These are phyloP conservation scores for Candida coquimbonensis DNA, from an alignment of 805 yeast species.

Conservation along the genomic window DNA sequence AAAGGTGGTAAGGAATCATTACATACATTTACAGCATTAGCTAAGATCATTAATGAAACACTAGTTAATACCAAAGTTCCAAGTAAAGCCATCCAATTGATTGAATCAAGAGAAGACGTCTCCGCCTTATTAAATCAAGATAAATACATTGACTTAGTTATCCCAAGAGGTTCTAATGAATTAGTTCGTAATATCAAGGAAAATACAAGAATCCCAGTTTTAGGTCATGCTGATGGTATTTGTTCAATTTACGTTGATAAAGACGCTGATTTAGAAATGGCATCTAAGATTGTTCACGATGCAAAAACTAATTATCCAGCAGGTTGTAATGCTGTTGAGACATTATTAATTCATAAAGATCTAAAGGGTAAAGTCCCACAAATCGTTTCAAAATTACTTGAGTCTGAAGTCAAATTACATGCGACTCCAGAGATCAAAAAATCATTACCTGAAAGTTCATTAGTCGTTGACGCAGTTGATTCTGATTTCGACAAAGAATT, in stretches of 20 bases:
- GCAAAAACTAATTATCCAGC: constrained; percentile 96
- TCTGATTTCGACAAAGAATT: constrained; percentile 81
- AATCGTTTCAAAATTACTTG: constrained; percentile 40
- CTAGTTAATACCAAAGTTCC: constrained; percentile 67
- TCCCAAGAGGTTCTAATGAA: constrained; percentile 96
- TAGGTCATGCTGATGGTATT: constrained; percentile 98
- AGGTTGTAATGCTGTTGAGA: constrained; percentile 97
- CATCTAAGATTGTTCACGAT: constrained; percentile 69
- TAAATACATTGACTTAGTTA: constrained; percentile 84
- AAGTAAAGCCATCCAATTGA: constrained; percentile 71
- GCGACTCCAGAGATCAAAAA: constrained; percentile 44
- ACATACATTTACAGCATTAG: constrained; percentile 77
- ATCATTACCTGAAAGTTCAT: constrained; percentile 20
- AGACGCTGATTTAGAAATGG: constrained; percentile 71
- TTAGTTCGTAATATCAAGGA: constrained; percentile 81
- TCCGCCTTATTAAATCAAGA: constrained; percentile 80
- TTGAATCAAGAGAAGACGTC: constrained; percentile 86
- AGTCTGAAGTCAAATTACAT: constrained; percentile 69
- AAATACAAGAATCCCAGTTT: constrained; percentile 88
- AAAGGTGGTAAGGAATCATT: constrained; percentile 96
- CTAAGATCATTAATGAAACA: constrained; percentile 58
- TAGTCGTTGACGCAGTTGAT: constrained; percentile 42
- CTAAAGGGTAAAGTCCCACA: constrained; percentile 29
- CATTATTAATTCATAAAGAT: constrained; percentile 55
- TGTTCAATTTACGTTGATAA: constrained; percentile 83